These are phyloP conservation scores for Thelonectria rubi DNA, from an alignment of 2,329 filamentous ascomycete species.

Conservation along the genomic window DNA sequence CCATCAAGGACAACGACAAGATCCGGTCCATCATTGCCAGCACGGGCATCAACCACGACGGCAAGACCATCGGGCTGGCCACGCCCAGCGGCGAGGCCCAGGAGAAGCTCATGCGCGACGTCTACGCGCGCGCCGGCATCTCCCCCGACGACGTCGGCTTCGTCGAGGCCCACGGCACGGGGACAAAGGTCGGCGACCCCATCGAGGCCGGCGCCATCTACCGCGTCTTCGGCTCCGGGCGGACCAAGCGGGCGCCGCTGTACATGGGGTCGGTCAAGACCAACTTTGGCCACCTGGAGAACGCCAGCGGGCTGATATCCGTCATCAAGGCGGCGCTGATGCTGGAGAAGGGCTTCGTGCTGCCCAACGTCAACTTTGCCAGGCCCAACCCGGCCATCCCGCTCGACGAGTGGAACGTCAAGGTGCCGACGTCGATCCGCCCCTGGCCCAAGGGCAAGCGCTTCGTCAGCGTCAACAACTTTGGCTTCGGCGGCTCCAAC, in stretches of 20 bases:
- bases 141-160: constrained; percentile 44
- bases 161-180: constrained; percentile 65
- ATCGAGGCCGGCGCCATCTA: constrained; percentile 61
- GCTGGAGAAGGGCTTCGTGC: constrained; percentile 59
- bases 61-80: constrained; percentile 52
- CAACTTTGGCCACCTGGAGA: constrained; percentile 63
- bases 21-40: constrained; percentile 28
- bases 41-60: constrained; percentile 29
- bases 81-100: constrained; percentile 63
- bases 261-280: constrained; percentile 61
- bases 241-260: constrained; percentile 49
- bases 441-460: constrained; percentile 59
- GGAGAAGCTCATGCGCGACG: constrained; percentile 49
- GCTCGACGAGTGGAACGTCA: constrained; percentile 60
- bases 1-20: constrained; percentile 29
- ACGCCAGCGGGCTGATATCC: constrained; percentile 59
- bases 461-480: constrained; percentile 60
- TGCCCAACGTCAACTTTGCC: constrained; percentile 61
- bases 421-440: constrained; percentile 54
- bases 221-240: constrained; percentile 52
- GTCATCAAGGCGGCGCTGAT: constrained; percentile 63
- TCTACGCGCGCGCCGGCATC: constrained; percentile 47
- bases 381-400: constrained; percentile 59
- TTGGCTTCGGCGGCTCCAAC: constrained; percentile 58
- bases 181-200: constrained; percentile 64